Evolutionary conservation across 2,329 filamentous ascomycete genomes (phyloP), one percentile per base, ranked within the genome.

Genomic region (Diaporthe sp.): DNA sequence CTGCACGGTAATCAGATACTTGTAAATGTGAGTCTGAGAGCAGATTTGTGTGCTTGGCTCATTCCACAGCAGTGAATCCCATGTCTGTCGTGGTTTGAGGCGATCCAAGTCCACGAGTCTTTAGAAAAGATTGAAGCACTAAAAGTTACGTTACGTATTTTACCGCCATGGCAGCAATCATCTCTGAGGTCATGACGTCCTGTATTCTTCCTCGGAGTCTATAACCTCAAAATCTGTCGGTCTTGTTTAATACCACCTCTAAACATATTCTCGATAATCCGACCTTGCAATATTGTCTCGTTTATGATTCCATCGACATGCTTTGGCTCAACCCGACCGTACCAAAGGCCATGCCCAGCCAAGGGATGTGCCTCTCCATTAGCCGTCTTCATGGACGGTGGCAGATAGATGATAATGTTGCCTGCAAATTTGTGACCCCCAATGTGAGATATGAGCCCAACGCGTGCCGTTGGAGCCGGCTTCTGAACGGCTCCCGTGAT

Each of bases 351-450:
- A 80, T 90, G 90, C 0, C 94, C 94, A 1, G 90, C 91, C 70
- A 96, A 83, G 6, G 90, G 87, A 81, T 94, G 91, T 13, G 79
- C 77, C 77, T 84, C 78, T 6, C 87, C 88, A 5, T 83, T 84
- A 42, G 75, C 79, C 4, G 81, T 83, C 76, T 81, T 86, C 77
- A 86, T 76, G 0, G 80, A 81, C 0, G 92, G 93, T 6, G 95
- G 94, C 7, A 97, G 82, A 80, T 97, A 97, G 1, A 97, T 84
- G 65, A 97, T 95, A 49, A 96, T 90, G 82, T 97, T 97, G 1
- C 95, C 95, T 0, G 95, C 95, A 82, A 93, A 96, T 82, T 95
- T 96, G 84, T 97, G 95, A 0, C 95, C 95, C 1, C 94, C 94
- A 72, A 97, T 92, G 80, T 97, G 95, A 76, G 92, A 95, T 73